Evolutionary conservation across 176 grass and related monocot genomes (phyloP).

Genomic region (Puya raimondii): DNA sequence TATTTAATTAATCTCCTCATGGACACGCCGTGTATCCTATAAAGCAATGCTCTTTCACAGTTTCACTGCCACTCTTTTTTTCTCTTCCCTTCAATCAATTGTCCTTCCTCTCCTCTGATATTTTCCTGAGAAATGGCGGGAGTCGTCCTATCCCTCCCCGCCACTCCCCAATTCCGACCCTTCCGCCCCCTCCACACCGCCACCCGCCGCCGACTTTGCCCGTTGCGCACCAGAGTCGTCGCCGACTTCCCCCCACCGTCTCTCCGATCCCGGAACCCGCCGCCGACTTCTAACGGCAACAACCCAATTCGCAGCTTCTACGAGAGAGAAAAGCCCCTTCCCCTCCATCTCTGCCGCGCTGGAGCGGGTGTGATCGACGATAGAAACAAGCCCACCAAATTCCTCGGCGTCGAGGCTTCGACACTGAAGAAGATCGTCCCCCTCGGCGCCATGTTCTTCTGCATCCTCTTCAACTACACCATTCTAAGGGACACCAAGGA

Average conservation of each 20-base stretch:
- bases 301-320: neutral
- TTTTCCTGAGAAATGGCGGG: constrained; percentile 20
- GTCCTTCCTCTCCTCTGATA: neutral
- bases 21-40: too few relatives aligned
- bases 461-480: constrained; percentile 98
- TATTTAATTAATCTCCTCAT: too few relatives aligned
- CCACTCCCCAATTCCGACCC: constrained; percentile 23
- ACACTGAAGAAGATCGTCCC: constrained; percentile 93
- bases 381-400: constrained; percentile 31
- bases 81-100: neutral
- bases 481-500: constrained; percentile 98
- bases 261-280: constrained; percentile 2
- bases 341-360: constrained; percentile 16
- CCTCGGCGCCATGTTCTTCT: constrained; percentile 97
- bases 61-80: too few relatives aligned
- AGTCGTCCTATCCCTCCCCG: constrained; percentile 28
- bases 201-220: neutral
- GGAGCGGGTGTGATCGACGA: constrained; percentile 13
- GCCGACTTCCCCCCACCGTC: neutral
- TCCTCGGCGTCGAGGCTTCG: constrained; percentile 51
- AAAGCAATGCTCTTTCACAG: too few relatives aligned
- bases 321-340: neutral
- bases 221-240: neutral
- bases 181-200: neutral
- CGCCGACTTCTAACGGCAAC: neutral